These are phyloP conservation scores for Claviceps paspali DNA, from an alignment of 2,329 filamentous ascomycete species.

Conservation along the genomic window DNA sequence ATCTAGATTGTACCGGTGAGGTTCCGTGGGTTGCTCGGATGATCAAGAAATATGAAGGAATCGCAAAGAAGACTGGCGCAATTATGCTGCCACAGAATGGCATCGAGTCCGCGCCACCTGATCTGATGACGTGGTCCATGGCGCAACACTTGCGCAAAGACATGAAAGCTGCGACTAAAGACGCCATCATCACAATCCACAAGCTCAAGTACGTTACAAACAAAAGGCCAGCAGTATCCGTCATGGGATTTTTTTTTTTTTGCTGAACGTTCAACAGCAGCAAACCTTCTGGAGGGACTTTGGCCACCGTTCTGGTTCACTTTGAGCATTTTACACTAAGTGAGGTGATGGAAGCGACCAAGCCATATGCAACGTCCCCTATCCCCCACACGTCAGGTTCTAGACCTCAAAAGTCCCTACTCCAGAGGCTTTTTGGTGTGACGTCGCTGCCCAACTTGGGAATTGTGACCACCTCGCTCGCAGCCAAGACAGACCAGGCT, in stretches of 20 bases:
- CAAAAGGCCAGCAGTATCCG: too few relatives aligned
- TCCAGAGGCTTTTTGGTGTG: slow-evolving; percentile 34
- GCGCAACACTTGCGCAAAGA: slow-evolving; percentile 34
- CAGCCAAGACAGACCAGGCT: slow-evolving; percentile 33
- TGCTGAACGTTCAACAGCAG: slow-evolving; percentile 6
- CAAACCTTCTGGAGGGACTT: slow-evolving; percentile 47
- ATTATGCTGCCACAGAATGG: slow-evolving; percentile 47
- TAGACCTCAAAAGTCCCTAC: slow-evolving; percentile 15
- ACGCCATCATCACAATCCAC: slow-evolving; percentile 37
- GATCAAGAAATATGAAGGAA: slow-evolving; percentile 41
- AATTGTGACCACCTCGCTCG: slow-evolving; percentile 36
- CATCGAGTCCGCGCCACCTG: slow-evolving; percentile 46
- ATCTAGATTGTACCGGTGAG: slow-evolving; percentile 49
- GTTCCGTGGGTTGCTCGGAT: slow-evolving; percentile 41
- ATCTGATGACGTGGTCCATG: slow-evolving; percentile 41
- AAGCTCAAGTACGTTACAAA: slow-evolving; percentile 20
- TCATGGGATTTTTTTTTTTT: too few relatives aligned
- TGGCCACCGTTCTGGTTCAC: slow-evolving; percentile 49
- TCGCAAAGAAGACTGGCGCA: slow-evolving; percentile 37
- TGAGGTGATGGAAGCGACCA: slow-evolving; percentile 28
- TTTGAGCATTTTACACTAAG: slow-evolving; percentile 36
- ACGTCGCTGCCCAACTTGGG: slow-evolving; percentile 35
- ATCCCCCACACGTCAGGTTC: slow-evolving; percentile 27
- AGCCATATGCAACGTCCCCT: slow-evolving; percentile 43
- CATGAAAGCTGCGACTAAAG: slow-evolving; percentile 32